A percentile compares a stretch with the other conserved stretches of the same genome.
Conservation (phyloP, 192 early-diverging fungal species). For the Coemansia sp. region DNA sequence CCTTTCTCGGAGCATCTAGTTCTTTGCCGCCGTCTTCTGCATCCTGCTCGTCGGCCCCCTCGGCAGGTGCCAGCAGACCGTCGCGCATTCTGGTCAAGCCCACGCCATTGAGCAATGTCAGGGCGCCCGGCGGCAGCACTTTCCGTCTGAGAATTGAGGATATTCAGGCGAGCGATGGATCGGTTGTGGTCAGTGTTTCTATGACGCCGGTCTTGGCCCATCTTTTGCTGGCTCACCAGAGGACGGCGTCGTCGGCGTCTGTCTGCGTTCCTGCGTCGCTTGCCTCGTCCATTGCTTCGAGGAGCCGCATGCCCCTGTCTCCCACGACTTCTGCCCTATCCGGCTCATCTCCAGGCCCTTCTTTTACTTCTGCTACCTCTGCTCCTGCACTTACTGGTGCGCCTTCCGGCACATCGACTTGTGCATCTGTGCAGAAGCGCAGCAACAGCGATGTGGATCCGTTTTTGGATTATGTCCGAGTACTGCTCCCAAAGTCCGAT, state of each 20-base stretch:
- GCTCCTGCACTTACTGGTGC: background rate
- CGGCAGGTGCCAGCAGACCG: background rate
- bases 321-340: slow-evolving; percentile 5
- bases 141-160: slow-evolving; percentile 31
- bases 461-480: slow-evolving; percentile 30
- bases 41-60: background rate
- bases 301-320: background rate
- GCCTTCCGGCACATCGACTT: background rate
- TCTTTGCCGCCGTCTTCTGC: background rate
- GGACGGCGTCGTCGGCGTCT: slow-evolving; percentile 17
- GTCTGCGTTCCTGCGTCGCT: slow-evolving; percentile 41
- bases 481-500: slow-evolving; percentile 32
- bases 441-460: slow-evolving; percentile 17
- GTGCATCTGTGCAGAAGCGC: slow-evolving; percentile 8
- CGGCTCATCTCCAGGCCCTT: too few relatives aligned
- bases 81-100: slow-evolving; percentile 38
- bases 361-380: too few relatives aligned
- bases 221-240: slow-evolving; percentile 28
- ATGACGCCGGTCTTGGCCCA: slow-evolving; percentile 45
- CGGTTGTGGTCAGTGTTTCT: slow-evolving; percentile 15
- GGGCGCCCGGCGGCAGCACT: slow-evolving; percentile 12
- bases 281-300: slow-evolving; percentile 1
- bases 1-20: slow-evolving; percentile 13
- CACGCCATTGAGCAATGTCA: slow-evolving; percentile 26
- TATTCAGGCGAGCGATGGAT: slow-evolving; percentile 3